Percentiles rank a stretch among this genome's conserved stretches.
phyloP scores from a whole-genome alignment of 495 filamentous ascomycete genomes.

The Penicillium odoratum region DNA sequence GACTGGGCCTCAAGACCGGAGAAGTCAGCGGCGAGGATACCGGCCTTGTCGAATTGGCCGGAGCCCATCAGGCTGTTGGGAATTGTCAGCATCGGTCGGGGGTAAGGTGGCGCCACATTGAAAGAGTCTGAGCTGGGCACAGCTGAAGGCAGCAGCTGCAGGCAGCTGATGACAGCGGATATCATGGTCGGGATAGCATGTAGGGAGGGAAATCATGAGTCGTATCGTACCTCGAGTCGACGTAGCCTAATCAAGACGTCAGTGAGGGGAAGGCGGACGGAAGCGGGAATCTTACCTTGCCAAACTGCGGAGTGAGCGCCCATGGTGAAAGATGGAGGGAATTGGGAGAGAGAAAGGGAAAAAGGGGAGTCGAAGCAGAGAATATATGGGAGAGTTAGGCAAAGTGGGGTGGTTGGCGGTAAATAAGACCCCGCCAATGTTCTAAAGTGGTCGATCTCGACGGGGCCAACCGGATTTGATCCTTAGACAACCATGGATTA shows the following conservation, averaged over 20 bases:
- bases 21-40: conserved; percentile 79
- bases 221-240: conserved; percentile 61
- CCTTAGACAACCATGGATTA: too few species aligned
- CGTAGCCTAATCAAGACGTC: conserved; percentile 53
- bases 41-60: conserved; percentile 82
- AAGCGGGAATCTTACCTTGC: conserved; percentile 51
- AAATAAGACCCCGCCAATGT: conserved; percentile 23
- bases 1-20: conserved; percentile 81
- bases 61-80: conserved; percentile 72
- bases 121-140: too few species aligned
- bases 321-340: conserved; percentile 33
- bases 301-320: conserved; percentile 48
- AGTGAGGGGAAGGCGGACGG: conserved; percentile 18
- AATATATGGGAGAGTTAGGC: too few species aligned
- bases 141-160: too few species aligned
- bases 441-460: conserved; percentile 8
- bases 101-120: conserved; percentile 3
- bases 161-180: background rate
- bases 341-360: conserved; percentile 19
- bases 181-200: background rate
- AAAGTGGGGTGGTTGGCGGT: conserved; percentile 31
- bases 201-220: conserved; percentile 1
- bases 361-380: conserved; percentile 27
- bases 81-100: conserved; percentile 20
- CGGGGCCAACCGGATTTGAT: background rate